Evolutionary conservation across 768 basidiomycete genomes (phyloP).

Genomic region (Boletus sp.): DNA sequence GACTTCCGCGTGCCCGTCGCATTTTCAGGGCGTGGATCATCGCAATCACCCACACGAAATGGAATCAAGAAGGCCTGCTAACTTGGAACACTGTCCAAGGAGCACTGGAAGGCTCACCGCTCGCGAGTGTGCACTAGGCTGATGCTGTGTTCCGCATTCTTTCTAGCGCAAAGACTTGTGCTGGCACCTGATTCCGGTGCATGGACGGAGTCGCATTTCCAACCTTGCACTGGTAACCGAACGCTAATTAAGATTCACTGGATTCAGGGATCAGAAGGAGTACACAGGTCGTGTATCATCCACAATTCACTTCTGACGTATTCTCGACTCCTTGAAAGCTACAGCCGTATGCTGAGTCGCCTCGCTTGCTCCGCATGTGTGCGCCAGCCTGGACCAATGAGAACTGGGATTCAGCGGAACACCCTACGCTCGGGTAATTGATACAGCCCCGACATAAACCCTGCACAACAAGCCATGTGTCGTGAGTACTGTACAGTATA

Average conservation of each 20-base stretch:
- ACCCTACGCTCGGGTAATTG: neutral
- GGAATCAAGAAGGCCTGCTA: neutral
- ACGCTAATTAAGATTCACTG: neutral
- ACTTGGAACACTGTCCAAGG: neutral
- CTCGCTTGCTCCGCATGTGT: constrained; percentile 18
- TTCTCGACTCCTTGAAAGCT: constrained; percentile 4
- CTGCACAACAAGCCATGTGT: constrained; percentile 4
- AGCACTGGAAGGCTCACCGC: constrained; percentile 1
- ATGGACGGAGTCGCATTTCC: neutral
- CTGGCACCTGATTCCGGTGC: neutral
- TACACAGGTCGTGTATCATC: constrained; percentile 1
- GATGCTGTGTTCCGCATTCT: constrained; percentile 8
- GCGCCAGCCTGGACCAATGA: neutral
- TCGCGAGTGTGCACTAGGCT: neutral
- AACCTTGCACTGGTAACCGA: constrained; percentile 4
- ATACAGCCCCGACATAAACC: neutral
- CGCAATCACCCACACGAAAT: constrained; percentile 19
- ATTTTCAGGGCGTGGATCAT: constrained; percentile 22
- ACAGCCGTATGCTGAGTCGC: constrained; percentile 6
- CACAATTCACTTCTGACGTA: constrained; percentile 11
- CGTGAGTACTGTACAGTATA: constrained; percentile 30
- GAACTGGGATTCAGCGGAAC: neutral
- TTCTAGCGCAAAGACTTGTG: constrained; percentile 4
- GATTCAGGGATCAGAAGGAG: constrained; percentile 4
- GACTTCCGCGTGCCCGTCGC: constrained; percentile 25